Base-by-base conservation (phyloP, 2,329 filamentous ascomycete genomes). In the Neospermospora avenae region DNA sequence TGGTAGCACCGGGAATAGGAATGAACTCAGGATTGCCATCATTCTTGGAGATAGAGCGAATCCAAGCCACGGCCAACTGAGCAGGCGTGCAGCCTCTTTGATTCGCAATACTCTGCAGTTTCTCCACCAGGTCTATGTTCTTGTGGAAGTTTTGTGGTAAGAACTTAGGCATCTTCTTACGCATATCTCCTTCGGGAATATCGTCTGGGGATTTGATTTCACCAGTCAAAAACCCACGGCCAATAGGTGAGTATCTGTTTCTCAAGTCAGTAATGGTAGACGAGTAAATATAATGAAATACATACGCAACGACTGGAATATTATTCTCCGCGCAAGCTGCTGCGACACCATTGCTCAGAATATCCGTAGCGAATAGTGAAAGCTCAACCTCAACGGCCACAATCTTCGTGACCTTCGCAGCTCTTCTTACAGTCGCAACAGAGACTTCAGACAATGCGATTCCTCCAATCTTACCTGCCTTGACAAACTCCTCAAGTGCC, bases 11-110 rank as follows among this genome's bases (percentile, higher is more conserved):
- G 0, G 87, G 87, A 62, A 90, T 88, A 5, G 86, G 86, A 54
- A 90, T 81, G 62, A 89, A 81, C 37, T 67, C 65, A 18, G 69
- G 69, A 14, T 68, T 70, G 1, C 68, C 31, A 69, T 72, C 53
- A 41, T 63, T 67, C 61, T 67, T 67, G 2, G 66, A 70, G n/a
- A 67, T 63, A 22, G 65, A 51, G n/a, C 22, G 71, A 55, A 67
- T 59, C 65, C 88, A 92, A 54, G 79, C 81, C 57, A 91, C 76
- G 14, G 87, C 87, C 28, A 91, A 76, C 74, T 91, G 88, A 1
- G 80, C 80, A 3, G 82, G 70, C 0, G 84, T 88, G 69, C 79
- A 82, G 0, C 79, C 78, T 74, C 89, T 90, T 67, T 77, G 77
- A 66, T 76, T 70, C 1, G 88, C 87, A 39, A 91, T 69, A 24